phyloP scores from a whole-genome alignment of 208 protist genomes.

The Trypanosoma mega region DNA sequence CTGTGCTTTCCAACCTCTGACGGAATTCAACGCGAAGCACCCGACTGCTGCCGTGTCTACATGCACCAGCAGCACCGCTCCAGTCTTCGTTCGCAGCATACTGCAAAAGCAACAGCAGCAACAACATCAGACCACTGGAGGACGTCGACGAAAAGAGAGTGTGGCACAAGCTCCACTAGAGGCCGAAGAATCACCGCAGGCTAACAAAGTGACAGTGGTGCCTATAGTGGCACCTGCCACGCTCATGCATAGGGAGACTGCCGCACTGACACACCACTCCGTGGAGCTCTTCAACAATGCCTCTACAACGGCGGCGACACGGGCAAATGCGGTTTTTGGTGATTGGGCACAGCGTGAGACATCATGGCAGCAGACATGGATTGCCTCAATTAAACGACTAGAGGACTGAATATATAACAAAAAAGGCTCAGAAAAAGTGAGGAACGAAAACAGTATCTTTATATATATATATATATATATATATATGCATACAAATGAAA shows the following conservation, averaged over 20 bases:
- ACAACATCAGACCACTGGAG: background rate
- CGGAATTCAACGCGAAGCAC: conserved; percentile 57
- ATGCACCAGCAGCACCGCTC: background rate
- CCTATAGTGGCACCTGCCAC: conserved; percentile 57
- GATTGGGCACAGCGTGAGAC: conserved; percentile 54
- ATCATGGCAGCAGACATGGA: conserved; percentile 62
- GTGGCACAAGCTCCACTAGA: background rate
- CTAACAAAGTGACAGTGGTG: conserved; percentile 19
- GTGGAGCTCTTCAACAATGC: conserved; percentile 44
- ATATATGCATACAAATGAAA: background rate
- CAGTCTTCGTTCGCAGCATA: background rate
- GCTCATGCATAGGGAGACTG: conserved; percentile 55
- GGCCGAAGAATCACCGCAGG: background rate
- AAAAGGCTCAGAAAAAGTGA: background rate
- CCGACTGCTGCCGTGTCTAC: conserved; percentile 41
- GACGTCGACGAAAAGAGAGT: background rate
- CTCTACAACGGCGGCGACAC: conserved; percentile 36
- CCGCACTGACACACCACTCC: conserved; percentile 46
- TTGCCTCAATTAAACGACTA: conserved; percentile 46
- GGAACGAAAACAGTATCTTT: background rate
- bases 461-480: conserved; percentile 7
- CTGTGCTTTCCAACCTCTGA: conserved; percentile 45
- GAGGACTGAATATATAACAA: background rate
- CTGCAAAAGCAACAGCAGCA: conserved; percentile 4
- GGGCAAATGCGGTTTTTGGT: conserved; percentile 45